Conservation (phyloP, 2,329 filamentous ascomycete genomes). For the Fusarium albosuccineum region DNA sequence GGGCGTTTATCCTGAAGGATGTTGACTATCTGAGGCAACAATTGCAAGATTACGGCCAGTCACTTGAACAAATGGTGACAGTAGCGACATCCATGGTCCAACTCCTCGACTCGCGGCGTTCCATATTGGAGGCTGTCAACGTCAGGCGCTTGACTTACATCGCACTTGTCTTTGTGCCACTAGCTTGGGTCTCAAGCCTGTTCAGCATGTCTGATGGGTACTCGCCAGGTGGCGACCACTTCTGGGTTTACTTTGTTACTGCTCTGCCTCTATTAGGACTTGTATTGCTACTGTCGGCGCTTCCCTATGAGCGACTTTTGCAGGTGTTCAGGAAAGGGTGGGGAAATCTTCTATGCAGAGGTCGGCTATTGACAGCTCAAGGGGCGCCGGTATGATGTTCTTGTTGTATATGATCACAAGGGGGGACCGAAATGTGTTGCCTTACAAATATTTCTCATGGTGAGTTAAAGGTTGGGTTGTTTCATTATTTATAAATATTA, state of each 20-base stretch:
- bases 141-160: not conserved
- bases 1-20: rapidly evolving
- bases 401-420: no score
- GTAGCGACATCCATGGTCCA: not conserved
- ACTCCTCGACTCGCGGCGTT: not conserved
- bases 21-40: not conserved
- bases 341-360: no score
- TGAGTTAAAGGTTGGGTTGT: no score
- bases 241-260: not conserved
- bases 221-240: rapidly evolving
- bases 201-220: conserved; percentile 1
- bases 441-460: no score
- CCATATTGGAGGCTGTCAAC: not conserved
- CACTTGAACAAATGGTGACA: not conserved
- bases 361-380: no score
- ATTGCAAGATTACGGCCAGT: not conserved
- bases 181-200: not conserved
- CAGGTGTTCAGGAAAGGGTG: not conserved
- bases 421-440: no score
- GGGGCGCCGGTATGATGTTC: no score
- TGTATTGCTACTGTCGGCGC: rapidly evolving
- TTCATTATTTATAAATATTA: no score
- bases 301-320: not conserved
- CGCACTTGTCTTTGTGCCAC: rapidly evolving
- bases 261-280: not conserved